These are phyloP conservation scores for Helminthosporium solani DNA, from an alignment of 2,329 filamentous ascomycete species.

Conservation along the genomic window DNA sequence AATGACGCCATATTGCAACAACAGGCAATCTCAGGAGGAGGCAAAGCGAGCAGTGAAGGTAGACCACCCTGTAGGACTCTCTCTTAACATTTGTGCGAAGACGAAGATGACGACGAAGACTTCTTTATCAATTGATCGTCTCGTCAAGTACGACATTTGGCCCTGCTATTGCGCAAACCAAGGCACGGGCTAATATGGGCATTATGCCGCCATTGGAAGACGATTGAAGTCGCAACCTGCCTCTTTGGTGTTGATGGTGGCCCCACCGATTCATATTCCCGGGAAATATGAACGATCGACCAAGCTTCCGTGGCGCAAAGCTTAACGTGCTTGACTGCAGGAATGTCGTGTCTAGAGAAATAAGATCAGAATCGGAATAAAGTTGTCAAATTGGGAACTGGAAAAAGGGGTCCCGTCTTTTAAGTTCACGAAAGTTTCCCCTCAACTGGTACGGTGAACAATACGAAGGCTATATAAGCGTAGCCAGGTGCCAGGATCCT, in stretches of 20 bases:
- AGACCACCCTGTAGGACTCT: background rate
- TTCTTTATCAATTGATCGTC: background rate
- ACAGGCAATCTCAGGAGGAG: background rate
- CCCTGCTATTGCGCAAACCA: conserved; percentile 18
- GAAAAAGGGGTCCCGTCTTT: too few relatives aligned
- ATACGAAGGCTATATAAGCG: too few relatives aligned
- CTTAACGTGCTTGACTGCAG: background rate
- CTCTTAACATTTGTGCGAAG: background rate
- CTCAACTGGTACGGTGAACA: too few relatives aligned
- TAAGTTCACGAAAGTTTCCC: too few relatives aligned
- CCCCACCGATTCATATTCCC: background rate
- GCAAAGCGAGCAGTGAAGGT: background rate
- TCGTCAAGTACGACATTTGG: conserved; percentile 9
- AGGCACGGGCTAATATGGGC: conserved; percentile 10
- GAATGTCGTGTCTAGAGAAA: too few relatives aligned
- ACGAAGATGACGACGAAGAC: too few relatives aligned
- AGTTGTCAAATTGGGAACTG: too few relatives aligned
- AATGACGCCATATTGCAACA: conserved; percentile 11
- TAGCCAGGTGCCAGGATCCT: too few relatives aligned
- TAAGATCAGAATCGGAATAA: too few relatives aligned
- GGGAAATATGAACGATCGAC: background rate
- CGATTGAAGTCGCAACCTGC: conserved; percentile 16
- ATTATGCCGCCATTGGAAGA: conserved; percentile 12
- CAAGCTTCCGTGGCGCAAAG: conserved; percentile 3
- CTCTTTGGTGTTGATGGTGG: conserved; percentile 11